A percentile compares a stretch with the other conserved stretches of the same genome.
phyloP scores from a whole-genome alignment of 108 stramenopile species.

The Aurantiochytrium sp. region DNA sequence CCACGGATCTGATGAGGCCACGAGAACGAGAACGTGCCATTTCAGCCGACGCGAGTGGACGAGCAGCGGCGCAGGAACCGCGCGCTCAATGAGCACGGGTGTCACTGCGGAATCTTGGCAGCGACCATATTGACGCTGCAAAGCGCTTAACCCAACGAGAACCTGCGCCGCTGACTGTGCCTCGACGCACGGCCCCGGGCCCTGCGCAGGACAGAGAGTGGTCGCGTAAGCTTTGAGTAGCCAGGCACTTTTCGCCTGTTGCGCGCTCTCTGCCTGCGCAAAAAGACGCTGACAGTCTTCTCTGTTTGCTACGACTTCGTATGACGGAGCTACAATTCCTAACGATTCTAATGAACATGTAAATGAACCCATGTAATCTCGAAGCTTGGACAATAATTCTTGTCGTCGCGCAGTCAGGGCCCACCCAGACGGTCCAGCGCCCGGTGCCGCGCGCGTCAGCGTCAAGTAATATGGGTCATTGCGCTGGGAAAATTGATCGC shows the following conservation, averaged over 20 bases:
- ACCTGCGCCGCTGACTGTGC: not conserved
- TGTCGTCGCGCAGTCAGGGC: not conserved
- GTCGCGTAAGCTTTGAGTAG: not conserved
- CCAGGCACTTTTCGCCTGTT: not conserved
- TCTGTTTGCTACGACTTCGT: not conserved
- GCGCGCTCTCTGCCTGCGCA: not conserved
- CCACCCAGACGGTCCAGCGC: not conserved
- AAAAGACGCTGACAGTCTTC: not conserved
- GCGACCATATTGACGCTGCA: not conserved
- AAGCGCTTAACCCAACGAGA: not conserved
- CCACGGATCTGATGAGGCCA: not conserved
- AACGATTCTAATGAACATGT: not conserved
- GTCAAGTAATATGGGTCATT: not conserved
- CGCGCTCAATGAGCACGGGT: not conserved
- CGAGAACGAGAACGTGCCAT: not conserved
- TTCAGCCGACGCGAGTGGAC: not conserved
- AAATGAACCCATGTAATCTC: not conserved
- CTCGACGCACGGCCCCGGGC: not conserved
- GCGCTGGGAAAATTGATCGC: not conserved
- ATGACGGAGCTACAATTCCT: not conserved
- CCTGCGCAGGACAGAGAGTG: not conserved
- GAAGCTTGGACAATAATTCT: not conserved
- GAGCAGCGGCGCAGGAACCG: not conserved
- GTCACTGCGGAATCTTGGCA: not conserved
- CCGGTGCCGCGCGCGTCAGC: not conserved